Percentiles rank a stretch among this genome's conserved stretches.
phyloP scores from a whole-genome alignment of 1,284 basidiomycete genomes.

The Ustilago nuda region DNA sequence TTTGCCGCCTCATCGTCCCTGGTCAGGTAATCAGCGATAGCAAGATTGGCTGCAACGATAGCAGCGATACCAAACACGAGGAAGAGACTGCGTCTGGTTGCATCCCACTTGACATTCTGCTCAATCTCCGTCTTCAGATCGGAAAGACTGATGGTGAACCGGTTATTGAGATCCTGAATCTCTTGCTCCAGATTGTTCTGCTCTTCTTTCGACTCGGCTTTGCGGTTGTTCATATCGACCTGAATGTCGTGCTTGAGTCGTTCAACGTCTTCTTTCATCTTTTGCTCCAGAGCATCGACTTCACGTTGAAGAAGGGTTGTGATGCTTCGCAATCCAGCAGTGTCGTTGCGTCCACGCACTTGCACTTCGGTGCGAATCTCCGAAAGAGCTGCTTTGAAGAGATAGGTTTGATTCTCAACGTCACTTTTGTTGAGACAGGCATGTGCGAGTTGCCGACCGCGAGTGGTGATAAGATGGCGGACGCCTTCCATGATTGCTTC shows the following conservation, averaged over 20 bases:
- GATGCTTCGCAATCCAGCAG: constrained; percentile 80
- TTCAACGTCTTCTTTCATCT: constrained; percentile 92
- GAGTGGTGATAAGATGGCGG: constrained; percentile 80
- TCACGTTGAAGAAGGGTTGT: constrained; percentile 84
- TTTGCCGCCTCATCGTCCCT: constrained; percentile 54
- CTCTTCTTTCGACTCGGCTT: constrained; percentile 90
- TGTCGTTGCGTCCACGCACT: constrained; percentile 85
- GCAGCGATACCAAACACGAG: constrained; percentile 67
- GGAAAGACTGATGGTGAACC: constrained; percentile 68
- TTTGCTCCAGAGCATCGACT: constrained; percentile 85
- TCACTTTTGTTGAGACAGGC: constrained; percentile 85
- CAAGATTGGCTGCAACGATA: constrained; percentile 64
- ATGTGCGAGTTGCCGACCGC: constrained; percentile 79
- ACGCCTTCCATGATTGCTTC: constrained; percentile 83
- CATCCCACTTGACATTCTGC: constrained; percentile 69
- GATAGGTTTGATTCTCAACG: constrained; percentile 81
- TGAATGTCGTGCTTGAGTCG: constrained; percentile 94
- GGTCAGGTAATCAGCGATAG: constrained; percentile 65
- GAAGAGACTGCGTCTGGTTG: constrained; percentile 63
- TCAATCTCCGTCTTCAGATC: constrained; percentile 69
- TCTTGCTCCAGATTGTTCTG: constrained; percentile 86
- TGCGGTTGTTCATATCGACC: constrained; percentile 93
- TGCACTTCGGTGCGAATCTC: constrained; percentile 90
- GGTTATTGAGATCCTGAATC: constrained; percentile 78
- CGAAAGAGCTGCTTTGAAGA: constrained; percentile 91